Percentiles rank a stretch among this genome's conserved stretches.
phyloP scores from a whole-genome alignment of 1,139 yeast genomes.

The Hanseniaspora sp. region DNA sequence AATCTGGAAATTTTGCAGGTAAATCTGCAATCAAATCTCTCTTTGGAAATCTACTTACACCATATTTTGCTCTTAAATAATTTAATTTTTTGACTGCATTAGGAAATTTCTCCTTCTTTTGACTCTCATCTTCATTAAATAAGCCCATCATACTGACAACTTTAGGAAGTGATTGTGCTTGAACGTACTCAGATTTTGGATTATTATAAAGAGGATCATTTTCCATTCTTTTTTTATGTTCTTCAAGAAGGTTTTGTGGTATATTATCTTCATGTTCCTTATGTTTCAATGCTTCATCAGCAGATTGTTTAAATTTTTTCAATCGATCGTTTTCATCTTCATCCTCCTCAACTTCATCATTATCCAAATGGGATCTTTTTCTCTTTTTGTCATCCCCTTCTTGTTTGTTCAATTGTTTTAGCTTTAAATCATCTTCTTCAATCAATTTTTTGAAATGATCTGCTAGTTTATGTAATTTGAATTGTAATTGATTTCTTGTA shows the following conservation, averaged over 20 bases:
- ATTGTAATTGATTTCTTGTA: constrained; percentile 18
- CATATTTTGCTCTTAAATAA: constrained; percentile 63
- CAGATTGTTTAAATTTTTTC: constrained; percentile 15
- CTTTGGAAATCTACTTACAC: constrained; percentile 81
- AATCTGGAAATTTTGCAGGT: constrained; percentile 82
- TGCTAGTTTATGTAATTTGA: constrained; percentile 20
- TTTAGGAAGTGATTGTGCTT: constrained; percentile 58
- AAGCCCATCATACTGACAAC: constrained; percentile 59
- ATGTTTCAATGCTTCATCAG: constrained; percentile 8
- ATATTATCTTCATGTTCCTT: constrained; percentile 16
- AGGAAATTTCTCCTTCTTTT: constrained; percentile 28
- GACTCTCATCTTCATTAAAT: constrained; percentile 47
- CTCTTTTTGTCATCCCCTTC: constrained; percentile 19
- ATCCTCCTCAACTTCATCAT: constrained; percentile 25
- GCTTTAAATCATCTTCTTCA: constrained; percentile 17
- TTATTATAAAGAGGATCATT: constrained; percentile 55
- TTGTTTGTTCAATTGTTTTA: constrained; percentile 20
- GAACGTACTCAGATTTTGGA: constrained; percentile 69
- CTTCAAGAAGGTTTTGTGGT: constrained; percentile 12
- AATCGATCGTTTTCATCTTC: constrained; percentile 19
- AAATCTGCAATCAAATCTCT: constrained; percentile 60
- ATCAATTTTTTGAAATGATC: constrained; percentile 19
- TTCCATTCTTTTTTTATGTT: constrained; percentile 31
- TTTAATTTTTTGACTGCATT: constrained; percentile 48
- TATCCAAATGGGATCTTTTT: constrained; percentile 14